Evolutionary conservation across 306 rosid species (phyloP), one percentile per base, ranked within the genome.

Genomic region (Fragaria nilgerrensis): DNA sequence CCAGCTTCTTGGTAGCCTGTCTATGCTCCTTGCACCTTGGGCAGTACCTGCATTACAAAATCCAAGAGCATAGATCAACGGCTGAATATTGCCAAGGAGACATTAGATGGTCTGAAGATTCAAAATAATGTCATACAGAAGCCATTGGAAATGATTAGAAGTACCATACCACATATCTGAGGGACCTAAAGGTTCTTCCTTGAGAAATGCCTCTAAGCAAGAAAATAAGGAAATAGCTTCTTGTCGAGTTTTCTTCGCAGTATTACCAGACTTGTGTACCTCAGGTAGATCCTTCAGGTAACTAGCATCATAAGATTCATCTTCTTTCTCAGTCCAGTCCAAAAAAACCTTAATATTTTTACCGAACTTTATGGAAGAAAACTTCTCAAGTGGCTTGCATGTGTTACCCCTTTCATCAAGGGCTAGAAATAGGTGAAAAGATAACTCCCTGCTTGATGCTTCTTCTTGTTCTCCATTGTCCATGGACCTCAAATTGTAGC

Each of bases 101-200:
- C 39, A 50, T 5, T 55, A 34, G 29, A 53, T 48, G 70, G 63
- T 11, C 36, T 15, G 64, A 27, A 47, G 29, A 36, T 74, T 32
- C 47, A 72, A 34, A 66, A 75, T 39, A 73, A 56, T 25, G 78
- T 37, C 61, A 61, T 73, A 72, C 52, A 68, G 77, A 78, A 74
- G 47, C 61, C 74, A 74, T 65, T 77, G 48, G 36, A 77, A 80
- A 81, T 72, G 73, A 72, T 68, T 65, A 44, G 41, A 79, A 79
- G 73, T 61, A 78, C 56, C 55, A 80, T 90, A 96, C 99, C 99
- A 96, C 99, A 96, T 96, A 85, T 96, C 99, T 68, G 91, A 97
- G 29, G 98, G 98, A 44, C 99, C 98, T 47, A 96, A 80, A 89
- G 99, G 99, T 83, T 96, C 99, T 89, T 93, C 98, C 50, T 91